Evolutionary conservation across 768 basidiomycete genomes (phyloP).

Genomic region (Boletus vinaceobasis): DNA sequence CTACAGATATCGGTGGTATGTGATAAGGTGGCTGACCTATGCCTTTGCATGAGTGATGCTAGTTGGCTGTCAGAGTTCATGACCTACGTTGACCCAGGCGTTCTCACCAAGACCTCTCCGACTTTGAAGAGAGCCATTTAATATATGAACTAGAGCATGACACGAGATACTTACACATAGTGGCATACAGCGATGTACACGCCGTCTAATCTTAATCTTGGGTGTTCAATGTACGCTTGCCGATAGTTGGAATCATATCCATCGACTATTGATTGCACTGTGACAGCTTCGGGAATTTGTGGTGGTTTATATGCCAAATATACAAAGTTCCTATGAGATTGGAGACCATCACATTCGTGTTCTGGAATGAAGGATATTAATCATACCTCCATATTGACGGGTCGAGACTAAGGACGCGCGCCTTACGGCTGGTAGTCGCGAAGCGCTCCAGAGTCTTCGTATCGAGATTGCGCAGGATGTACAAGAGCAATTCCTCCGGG

Average conservation of each 20-base stretch:
- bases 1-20: conserved; percentile 89
- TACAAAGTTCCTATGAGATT: conserved; percentile 55
- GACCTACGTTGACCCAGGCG: conserved; percentile 79
- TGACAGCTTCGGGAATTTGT: conserved; percentile 56
- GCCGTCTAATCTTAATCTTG: conserved; percentile 80
- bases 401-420: conserved; percentile 69
- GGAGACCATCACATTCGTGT: conserved; percentile 5
- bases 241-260: conserved; percentile 66
- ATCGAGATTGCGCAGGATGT: conserved; percentile 65
- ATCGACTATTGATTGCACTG: conserved; percentile 47
- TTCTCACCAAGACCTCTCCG: conserved; percentile 76
- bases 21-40: conserved; percentile 81
- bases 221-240: conserved; percentile 77
- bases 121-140: conserved; percentile 7
- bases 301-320: conserved; percentile 67
- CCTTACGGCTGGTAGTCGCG: conserved; percentile 67
- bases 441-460: conserved; percentile 73
- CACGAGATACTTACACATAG: conserved; percentile 59
- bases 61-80: neutral
- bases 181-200: conserved; percentile 92
- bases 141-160: neutral
- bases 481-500: conserved; percentile 74
- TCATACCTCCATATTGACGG: conserved; percentile 71
- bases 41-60: conserved; percentile 4
- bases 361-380: neutral